A percentile compares a stretch with the other conserved stretches of the same genome.
These are phyloP conservation scores for Fusarium dimerum DNA, from an alignment of 2,329 filamentous ascomycete species.

Conservation along the genomic window DNA sequence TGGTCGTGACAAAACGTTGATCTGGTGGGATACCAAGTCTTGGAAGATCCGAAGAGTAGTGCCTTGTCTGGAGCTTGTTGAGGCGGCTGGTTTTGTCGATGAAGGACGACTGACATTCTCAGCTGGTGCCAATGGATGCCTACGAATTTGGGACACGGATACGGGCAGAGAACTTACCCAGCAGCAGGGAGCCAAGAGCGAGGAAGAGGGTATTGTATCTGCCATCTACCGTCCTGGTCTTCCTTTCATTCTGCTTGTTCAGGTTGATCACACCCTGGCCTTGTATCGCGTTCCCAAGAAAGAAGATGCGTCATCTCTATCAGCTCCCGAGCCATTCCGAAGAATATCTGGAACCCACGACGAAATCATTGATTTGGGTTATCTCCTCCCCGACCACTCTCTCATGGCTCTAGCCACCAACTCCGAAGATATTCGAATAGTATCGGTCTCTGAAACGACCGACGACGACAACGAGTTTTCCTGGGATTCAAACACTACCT, in stretches of 20 bases:
- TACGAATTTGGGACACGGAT: conserved; percentile 82
- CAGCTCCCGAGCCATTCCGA: conserved; percentile 57
- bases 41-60: conserved; percentile 84
- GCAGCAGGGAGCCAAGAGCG: conserved; percentile 64
- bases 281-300: conserved; percentile 60
- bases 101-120: conserved; percentile 75
- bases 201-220: conserved; percentile 69
- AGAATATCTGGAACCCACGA: conserved; percentile 96
- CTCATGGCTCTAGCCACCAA: conserved; percentile 91
- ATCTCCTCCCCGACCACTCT: conserved; percentile 77
- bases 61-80: conserved; percentile 82
- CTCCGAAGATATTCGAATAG: conserved; percentile 85
- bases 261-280: conserved; percentile 85
- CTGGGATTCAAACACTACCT: conserved; percentile 32
- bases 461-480: conserved; percentile 18
- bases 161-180: conserved; percentile 77
- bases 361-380: conserved; percentile 93
- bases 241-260: conserved; percentile 75
- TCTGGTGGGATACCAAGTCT: conserved; percentile 82
- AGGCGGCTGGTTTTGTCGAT: conserved; percentile 77
- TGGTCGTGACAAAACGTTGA: conserved; percentile 90
- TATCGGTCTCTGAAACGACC: conserved; percentile 62
- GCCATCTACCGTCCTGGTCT: conserved; percentile 67
- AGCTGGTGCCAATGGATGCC: conserved; percentile 77
- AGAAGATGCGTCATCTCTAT: conserved; percentile 35